phyloP scores from a whole-genome alignment of 1,284 basidiomycete species.

The Rhodotorula sp. region DNA sequence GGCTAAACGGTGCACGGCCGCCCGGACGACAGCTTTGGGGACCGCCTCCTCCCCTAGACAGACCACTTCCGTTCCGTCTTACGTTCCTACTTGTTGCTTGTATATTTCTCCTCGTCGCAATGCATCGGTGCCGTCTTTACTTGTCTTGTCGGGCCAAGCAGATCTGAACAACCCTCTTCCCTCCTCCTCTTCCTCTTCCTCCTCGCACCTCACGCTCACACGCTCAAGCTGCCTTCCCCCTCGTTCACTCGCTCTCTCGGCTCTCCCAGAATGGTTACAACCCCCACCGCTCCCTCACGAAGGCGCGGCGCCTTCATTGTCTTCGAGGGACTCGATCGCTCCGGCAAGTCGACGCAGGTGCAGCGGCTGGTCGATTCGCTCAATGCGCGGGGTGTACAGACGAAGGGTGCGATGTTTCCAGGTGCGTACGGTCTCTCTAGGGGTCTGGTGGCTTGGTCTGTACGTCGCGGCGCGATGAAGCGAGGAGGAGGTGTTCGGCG shows the following conservation, averaged over 20 bases:
- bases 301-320: conserved; percentile 77
- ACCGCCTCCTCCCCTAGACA: not conserved
- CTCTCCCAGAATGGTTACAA: not conserved
- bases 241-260: not conserved
- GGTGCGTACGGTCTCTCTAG: conserved; percentile 54
- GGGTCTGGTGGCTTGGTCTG: not conserved
- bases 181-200: not conserved
- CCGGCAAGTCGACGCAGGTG: conserved; percentile 86
- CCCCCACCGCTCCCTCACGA: not conserved
- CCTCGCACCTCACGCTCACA: not conserved
- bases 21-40: not conserved
- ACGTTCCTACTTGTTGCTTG: not conserved
- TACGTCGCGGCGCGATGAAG: too few species aligned
- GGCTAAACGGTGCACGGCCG: not conserved
- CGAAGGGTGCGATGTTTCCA: conserved; percentile 70
- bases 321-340: conserved; percentile 88
- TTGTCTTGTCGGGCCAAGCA: not conserved
- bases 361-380: conserved; percentile 60
- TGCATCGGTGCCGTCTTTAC: too few species aligned
- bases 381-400: conserved; percentile 48
- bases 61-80: not conserved
- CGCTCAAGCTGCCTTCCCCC: too few species aligned
- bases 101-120: not conserved
- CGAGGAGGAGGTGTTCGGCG: too few species aligned
- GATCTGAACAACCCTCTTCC: not conserved